phyloP scores from a whole-genome alignment of 495 filamentous ascomycete genomes.

The Talaromyces proteolyticus region DNA sequence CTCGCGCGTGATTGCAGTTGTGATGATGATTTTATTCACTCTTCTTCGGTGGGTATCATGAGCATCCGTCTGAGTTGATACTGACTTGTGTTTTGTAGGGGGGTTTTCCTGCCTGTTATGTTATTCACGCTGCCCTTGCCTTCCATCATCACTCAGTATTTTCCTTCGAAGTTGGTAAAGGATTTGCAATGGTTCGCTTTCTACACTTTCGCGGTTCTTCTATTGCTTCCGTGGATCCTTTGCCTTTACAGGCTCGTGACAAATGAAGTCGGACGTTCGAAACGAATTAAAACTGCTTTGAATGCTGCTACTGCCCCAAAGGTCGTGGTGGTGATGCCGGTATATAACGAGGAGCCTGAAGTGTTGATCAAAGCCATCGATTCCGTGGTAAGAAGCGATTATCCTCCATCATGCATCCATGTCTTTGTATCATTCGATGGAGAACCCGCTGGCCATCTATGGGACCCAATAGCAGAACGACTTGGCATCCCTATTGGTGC shows the following conservation, averaged over 20 bases:
- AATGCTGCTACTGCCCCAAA: conserved; percentile 87
- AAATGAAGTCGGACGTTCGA: conserved; percentile 72
- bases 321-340: conserved; percentile 95
- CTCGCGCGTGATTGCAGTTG: conserved; percentile 65
- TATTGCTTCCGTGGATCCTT: conserved; percentile 87
- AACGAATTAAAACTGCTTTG: conserved; percentile 75
- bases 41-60: conserved; percentile 58
- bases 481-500: conserved; percentile 78
- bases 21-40: conserved; percentile 70
- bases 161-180: conserved; percentile 59
- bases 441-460: conserved; percentile 80
- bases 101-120: conserved; percentile 90
- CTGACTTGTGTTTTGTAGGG: conserved; percentile 38
- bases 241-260: conserved; percentile 89
- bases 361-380: conserved; percentile 85
- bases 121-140: conserved; percentile 89
- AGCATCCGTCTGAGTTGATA: not conserved
- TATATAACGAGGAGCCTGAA: conserved; percentile 87
- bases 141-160: conserved; percentile 57
- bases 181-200: conserved; percentile 95
- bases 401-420: conserved; percentile 88
- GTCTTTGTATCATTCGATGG: conserved; percentile 97
- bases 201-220: conserved; percentile 81
- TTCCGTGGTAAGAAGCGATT: conserved; percentile 92
- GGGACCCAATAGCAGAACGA: conserved; percentile 80